Evolutionary conservation across 495 filamentous ascomycete genomes (phyloP).

Genomic region (Astrocystis sublimbata): DNA sequence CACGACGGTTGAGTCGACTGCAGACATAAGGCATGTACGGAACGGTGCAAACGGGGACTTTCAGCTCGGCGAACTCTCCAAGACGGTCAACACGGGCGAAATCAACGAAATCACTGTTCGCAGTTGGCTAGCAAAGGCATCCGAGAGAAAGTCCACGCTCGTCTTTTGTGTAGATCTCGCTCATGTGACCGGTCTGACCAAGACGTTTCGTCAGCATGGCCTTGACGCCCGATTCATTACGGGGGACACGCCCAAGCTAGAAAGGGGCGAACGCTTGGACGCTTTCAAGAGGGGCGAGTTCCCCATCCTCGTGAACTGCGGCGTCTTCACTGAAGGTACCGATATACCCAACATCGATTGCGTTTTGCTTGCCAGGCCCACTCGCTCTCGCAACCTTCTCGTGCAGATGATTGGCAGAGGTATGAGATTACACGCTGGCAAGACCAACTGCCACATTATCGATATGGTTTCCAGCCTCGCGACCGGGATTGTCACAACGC

Average conservation of each 20-base stretch:
- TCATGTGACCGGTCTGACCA: conserved; percentile 73
- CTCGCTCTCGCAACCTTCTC: conserved; percentile 83
- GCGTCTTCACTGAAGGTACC: conserved; percentile 93
- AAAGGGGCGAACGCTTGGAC: conserved; percentile 66
- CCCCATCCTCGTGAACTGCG: conserved; percentile 90
- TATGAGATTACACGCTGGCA: conserved; percentile 76
- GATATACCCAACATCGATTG: conserved; percentile 98
- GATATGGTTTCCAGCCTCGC: conserved; percentile 88
- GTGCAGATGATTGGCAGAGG: conserved; percentile 98
- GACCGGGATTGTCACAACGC: conserved; percentile 82
- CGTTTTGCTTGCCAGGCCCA: conserved; percentile 84
- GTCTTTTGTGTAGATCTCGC: conserved; percentile 89
- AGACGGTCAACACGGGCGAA: conserved; percentile 73
- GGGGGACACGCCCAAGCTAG: conserved; percentile 64
- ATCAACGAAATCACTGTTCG: conserved; percentile 80
- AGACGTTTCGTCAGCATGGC: conserved; percentile 71
- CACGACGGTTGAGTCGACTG: conserved; percentile 83
- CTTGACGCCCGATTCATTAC: conserved; percentile 85
- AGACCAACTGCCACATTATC: conserved; percentile 90
- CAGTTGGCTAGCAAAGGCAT: conserved; percentile 78
- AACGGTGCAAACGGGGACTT: conserved; percentile 75
- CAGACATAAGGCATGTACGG: conserved; percentile 69
- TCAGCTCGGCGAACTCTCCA: conserved; percentile 67
- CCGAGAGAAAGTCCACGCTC: conserved; percentile 74
- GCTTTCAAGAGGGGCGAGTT: conserved; percentile 75